These are phyloP conservation scores for Leishmania turanica DNA, from an alignment of 208 protist genomes.

Conservation along the genomic window DNA sequence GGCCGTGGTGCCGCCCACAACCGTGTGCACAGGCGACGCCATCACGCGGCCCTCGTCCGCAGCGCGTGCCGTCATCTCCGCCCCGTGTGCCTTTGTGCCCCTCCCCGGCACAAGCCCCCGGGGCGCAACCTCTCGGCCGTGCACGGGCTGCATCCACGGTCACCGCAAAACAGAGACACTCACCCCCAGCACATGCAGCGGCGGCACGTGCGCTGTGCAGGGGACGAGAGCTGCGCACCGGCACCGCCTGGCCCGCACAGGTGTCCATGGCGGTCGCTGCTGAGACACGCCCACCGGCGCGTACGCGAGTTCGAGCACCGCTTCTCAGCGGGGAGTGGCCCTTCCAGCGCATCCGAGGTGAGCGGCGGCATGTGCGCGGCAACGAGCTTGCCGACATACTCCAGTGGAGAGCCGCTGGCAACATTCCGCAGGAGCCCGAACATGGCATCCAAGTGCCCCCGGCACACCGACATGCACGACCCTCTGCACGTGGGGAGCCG, in stretches of 20 bases:
- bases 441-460: not conserved
- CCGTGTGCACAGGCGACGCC: no score
- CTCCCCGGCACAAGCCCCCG: not conserved
- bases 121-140: not conserved
- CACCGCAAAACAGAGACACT: not conserved
- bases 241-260: not conserved
- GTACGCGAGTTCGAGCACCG: not conserved
- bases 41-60: no score
- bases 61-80: not conserved
- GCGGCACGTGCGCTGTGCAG: constrained; percentile 3
- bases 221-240: not conserved
- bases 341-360: not conserved
- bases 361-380: not conserved
- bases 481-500: constrained; percentile 1
- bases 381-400: not conserved
- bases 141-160: not conserved
- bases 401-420: not conserved
- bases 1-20: not conserved
- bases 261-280: not conserved
- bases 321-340: not conserved
- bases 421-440: not conserved
- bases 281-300: not conserved
- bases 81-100: not conserved
- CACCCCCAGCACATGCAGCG: not conserved
- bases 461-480: constrained; percentile 12